phyloP scores from a whole-genome alignment of 179 eudicot genomes.

The Beta lomatogona region DNA sequence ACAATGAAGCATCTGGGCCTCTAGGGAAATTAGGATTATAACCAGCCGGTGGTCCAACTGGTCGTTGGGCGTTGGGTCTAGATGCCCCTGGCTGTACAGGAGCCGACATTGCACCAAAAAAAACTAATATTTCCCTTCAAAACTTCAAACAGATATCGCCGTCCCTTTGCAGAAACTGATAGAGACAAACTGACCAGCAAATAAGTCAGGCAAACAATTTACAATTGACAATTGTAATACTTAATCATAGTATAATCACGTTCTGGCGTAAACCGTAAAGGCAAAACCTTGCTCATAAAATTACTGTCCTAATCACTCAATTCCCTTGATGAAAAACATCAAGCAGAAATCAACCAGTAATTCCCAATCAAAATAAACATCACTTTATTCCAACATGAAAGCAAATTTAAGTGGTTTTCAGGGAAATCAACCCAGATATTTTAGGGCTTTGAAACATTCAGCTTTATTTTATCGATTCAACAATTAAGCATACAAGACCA shows the following conservation, averaged over 20 bases:
- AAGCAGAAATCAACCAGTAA: background rate
- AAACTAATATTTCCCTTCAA: slow-evolving; percentile 3
- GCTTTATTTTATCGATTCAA: background rate
- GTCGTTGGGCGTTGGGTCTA: slow-evolving; percentile 35
- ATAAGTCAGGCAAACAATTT: background rate
- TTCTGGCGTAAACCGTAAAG: background rate
- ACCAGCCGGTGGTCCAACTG: slow-evolving; percentile 35
- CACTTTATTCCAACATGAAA: slow-evolving; percentile 4
- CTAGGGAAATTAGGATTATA: slow-evolving; percentile 38
- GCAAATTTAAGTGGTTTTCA: background rate
- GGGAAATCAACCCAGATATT: background rate
- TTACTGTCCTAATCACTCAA: background rate
- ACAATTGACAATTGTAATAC: background rate
- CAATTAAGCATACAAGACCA: background rate
- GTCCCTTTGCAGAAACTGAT: slow-evolving; percentile 3
- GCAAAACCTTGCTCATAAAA: background rate
- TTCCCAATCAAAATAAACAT: background rate
- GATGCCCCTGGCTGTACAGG: slow-evolving; percentile 53
- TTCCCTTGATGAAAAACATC: background rate
- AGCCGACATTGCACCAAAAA: slow-evolving; percentile 39
- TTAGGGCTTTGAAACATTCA: background rate
- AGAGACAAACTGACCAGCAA: slow-evolving; percentile 7
- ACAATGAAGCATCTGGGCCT: slow-evolving; percentile 33
- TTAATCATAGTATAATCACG: background rate
- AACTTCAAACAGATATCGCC: slow-evolving; percentile 12